Evolutionary conservation across 78 protist genomes (phyloP), one percentile per base, ranked within the genome.

Genomic region (Cyanophora paradoxa): DNA sequence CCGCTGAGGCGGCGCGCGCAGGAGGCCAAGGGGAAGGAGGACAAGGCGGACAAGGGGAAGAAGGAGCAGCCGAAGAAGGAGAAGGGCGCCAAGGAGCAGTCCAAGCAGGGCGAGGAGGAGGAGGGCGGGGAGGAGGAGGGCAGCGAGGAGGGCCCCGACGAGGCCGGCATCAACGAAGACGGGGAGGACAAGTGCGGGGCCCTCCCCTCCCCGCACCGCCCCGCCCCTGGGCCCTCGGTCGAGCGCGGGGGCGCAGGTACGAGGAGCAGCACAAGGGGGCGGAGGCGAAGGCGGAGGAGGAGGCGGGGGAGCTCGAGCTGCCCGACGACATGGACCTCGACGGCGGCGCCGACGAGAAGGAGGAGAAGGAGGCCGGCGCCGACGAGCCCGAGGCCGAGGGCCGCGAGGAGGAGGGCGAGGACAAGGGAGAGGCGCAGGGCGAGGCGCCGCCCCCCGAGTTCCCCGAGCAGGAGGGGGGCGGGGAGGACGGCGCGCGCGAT

Each of bases 321-420:
- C 62, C 62, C 13, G 62, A 70, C 31, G 48, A 50, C 24, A 56
- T 70, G 69, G 34, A 13, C 26, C 41, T 64, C 11, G 69, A 64
- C 5, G 69, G 22, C 20, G 20, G 20, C 30, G 57, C 20, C 57
- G 57, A 20, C 57, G 57, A 52, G 57, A 52, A 52, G 37, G 10
- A 41, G 13, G 46, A 40, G 17, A 26, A 26, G 72, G 4, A 7
- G 5, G 72, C 6, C 19, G 81, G 72, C 6, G 72, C 7, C 50
- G 4, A 14, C 16, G 22, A 16, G 72, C 22, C 22, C 31, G 73
- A 16, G 1, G 54, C 39, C 16, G 69, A 72, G 52, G 58, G 39
- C 30, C 46, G 68, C 40, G 44, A 24, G 57, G 86, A 76, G 42
- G 75, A 1, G 64, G 69, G 4, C 24, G 72, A 75, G 72, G 61